Evolutionary conservation across 345 rosid genomes (phyloP), one percentile per base, ranked within the genome.

Genomic region (Acer negundo): DNA sequence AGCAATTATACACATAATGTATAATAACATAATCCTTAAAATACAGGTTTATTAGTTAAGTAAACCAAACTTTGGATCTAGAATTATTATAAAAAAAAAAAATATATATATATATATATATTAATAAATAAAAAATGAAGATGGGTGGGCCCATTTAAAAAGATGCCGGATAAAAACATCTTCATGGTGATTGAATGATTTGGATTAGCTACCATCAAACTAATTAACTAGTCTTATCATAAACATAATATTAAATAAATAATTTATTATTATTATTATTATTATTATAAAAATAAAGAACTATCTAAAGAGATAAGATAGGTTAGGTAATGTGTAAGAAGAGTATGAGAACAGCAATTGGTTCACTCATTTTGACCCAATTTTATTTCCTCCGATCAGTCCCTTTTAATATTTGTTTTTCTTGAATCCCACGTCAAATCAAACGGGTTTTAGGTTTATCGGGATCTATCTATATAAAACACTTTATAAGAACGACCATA

Each of bases 301-400:
- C 76, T 55, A 69, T 82, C 72, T 72, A 11, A 80, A 46, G 74
- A 64, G 85, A 82, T 78, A 75, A 80, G 80, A 72, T 70, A 22
- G 68, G 79, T 68, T 62, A 70, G 77, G 66, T 56, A 10, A 66
- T 76, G 79, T 73, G 59, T 35, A 11, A 12, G 10, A 70, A 49
- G 78, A n/a, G 23, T 28, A 10, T 55, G 68, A 22, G 20, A 28
- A 40, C 66, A 75, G 64, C 81, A 13, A 84, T 81, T 73, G 80
- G 79, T 49, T 77, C 38, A 75, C 6, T 72, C 17, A 13, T 76
- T 69, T 80, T 72, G 82, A 82, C 85, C 78, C 76, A 47, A 80
- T 72, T 67, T 70, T 64, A 53, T 67, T 75, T 79, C 15, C 38
- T 65, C 40, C 22, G 0, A 35, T 5, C 38, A 35, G 6, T 35